Evolutionary conservation across 495 filamentous ascomycete species (phyloP), one percentile per base, ranked within the genome.

Genomic region (Podospora pseudoanserina): DNA sequence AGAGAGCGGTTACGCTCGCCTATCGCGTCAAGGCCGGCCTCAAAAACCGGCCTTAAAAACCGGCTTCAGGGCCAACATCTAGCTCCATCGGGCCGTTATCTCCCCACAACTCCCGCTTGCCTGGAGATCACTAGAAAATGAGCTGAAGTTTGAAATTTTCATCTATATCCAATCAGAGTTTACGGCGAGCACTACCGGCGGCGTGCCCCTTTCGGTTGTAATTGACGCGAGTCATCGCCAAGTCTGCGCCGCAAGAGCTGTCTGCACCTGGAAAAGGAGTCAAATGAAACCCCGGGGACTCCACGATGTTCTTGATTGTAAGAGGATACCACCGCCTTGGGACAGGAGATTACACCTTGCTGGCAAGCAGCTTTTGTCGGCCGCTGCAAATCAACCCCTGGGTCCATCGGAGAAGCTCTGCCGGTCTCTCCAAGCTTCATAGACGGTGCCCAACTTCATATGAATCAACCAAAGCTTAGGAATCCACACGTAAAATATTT

Each of bases 11-110:
- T 13, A 61, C 59, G 20, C 59, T 61, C 59, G 59, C 30, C 23
- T 61, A 61, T 61, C 59, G 59, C 59, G 59, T 30, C 59, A 61
- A 61, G 59, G 23, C 26, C 59, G 23, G 30, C 26, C 23, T 5
- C 28, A 28, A 20, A 59, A 1, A 59, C 18, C 15, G 56, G n/a
- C 58, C 19, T 5, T 60, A 28, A 20, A 59, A 6, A 59, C 30
- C 15, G 56, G n/a, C 58, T 0, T 49, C 39, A 13, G 9, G 15
- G 39, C 39, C 39, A 49, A 18, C 13, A 13, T 49, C 39, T 49
- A 32, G 39, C 13, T 49, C 39, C 39, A 49, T 18, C 39, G 39
- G 39, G 39, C 39, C 39, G 39, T 49, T 49, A 49, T 49, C 39
- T 49, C 39, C 39, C 39, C 39, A 49, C 39, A 49, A 16, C 39